Conservation (phyloP, 768 basidiomycete species). For the Mycena indigotica region DNA sequence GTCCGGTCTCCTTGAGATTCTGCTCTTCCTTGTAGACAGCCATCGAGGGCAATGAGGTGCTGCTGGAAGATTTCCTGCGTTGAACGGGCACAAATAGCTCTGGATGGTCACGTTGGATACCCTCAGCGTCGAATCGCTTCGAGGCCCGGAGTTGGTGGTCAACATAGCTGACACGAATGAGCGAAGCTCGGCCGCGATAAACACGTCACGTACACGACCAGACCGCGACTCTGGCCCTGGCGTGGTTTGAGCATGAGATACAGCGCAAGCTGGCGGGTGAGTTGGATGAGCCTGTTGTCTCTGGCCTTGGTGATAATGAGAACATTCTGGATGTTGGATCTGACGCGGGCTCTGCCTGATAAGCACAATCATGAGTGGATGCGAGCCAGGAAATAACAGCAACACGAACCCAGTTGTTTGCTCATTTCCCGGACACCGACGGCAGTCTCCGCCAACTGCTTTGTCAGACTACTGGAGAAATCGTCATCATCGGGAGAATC, state of each 20-base stretch:
- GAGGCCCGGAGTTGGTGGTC: conserved; percentile 89
- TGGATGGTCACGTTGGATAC: conserved; percentile 84
- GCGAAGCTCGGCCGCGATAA: conserved; percentile 16
- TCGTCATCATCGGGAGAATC: conserved; percentile 60
- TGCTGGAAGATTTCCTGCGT: conserved; percentile 72
- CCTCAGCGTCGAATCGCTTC: conserved; percentile 90
- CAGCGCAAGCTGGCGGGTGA: conserved; percentile 90
- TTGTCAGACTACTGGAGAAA: conserved; percentile 78
- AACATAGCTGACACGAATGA: conserved; percentile 68
- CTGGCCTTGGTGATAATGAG: conserved; percentile 97
- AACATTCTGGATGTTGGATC: conserved; percentile 88
- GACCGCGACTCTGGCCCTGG: conserved; percentile 65
- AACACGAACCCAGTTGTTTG: conserved; percentile 85
- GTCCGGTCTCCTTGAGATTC: conserved; percentile 68
- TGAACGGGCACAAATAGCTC: conserved; percentile 83
- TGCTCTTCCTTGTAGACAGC: conserved; percentile 46
- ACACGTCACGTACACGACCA: conserved; percentile 68
- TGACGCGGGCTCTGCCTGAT: conserved; percentile 87
- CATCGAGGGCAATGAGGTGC: conserved; percentile 55
- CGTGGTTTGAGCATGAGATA: conserved; percentile 92
- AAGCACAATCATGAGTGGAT: conserved; percentile 18
- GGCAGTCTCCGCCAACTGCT: conserved; percentile 94
- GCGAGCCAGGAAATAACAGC: conserved; percentile 3
- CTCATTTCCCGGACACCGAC: conserved; percentile 98
- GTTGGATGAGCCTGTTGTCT: conserved; percentile 93